A percentile compares a stretch with the other conserved stretches of the same genome.
Evolutionary conservation across 345 rosid genomes (phyloP).

Genomic region (Anastatica hierochuntica): DNA sequence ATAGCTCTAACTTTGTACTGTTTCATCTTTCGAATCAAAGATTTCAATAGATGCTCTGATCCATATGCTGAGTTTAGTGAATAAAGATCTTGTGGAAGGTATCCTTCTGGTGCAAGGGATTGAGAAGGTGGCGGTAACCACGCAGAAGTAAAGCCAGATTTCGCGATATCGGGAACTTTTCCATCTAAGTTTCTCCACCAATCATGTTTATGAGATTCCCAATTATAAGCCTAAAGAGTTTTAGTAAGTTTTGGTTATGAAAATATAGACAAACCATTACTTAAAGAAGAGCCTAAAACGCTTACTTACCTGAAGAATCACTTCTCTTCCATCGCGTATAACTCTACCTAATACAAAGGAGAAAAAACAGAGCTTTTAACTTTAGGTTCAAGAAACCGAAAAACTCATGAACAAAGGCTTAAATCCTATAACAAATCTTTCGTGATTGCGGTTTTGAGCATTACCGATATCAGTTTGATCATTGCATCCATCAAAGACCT

Average conservation of each 20-base stretch:
- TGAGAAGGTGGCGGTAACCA: constrained; percentile 85
- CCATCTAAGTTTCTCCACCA: constrained; percentile 82
- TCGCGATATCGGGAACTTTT: constrained; percentile 62
- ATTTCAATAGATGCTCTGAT: constrained; percentile 54
- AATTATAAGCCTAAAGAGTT: constrained; percentile 87
- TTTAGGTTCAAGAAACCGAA: not conserved
- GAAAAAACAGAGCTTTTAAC: not conserved
- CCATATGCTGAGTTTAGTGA: constrained; percentile 77
- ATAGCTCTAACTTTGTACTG: constrained; percentile 72
- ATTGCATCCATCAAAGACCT: constrained; percentile 39
- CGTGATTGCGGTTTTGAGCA: not conserved
- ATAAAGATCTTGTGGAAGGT: constrained; percentile 83
- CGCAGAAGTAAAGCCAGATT: constrained; percentile 79
- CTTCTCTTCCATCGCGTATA: constrained; percentile 63
- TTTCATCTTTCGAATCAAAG: constrained; percentile 64
- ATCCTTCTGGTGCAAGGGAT: constrained; percentile 82
- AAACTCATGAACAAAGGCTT: not conserved
- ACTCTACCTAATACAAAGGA: constrained; percentile 40
- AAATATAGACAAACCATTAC: too few relatives aligned
- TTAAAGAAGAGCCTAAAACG: too few relatives aligned
- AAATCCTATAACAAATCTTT: not conserved
- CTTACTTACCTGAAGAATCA: constrained; percentile 70
- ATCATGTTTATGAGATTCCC: constrained; percentile 86
- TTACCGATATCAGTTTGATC: constrained; percentile 54
- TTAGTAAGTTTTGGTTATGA: too few relatives aligned